Evolutionary conservation across 1,139 yeast species (phyloP), one percentile per base, ranked within the genome.

Genomic region (Diutina siamensis): DNA sequence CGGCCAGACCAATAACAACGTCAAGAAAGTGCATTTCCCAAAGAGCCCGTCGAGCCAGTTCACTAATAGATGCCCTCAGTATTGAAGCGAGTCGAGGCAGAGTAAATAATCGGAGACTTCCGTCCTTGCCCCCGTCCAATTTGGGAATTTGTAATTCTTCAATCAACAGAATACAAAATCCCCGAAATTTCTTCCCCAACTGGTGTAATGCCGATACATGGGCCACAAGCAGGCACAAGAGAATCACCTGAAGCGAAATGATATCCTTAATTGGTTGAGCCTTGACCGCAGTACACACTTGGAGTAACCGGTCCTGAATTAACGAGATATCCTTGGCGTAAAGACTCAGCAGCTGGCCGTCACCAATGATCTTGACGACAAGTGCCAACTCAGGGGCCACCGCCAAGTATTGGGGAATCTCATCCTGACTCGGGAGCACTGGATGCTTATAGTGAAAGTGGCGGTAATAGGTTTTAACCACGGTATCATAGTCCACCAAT

Each of bases 21-120:
- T 73, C 78, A 46, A 72, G 60, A 52, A 71, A 72, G 52, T 68
- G 66, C 8, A 71, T 52, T 47, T 73, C 78, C 77, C 77, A 72
- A 48, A 70, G 65, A 4, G 70, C 59, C 48, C 75, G 58, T 47
- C 78, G 59, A 5, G 68, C 68, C 40, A 62, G 57, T 45, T 72
- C 73, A 32, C 56, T 50, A 9, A 64, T 40, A 12, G 51, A 45
- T 1, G 48, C 46, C 13, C 40, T 46, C 2, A 59, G 49, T n/a
- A 58, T 48, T 32, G 50, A 52, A 4, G 46, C 40, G 9, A 55
- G 48, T 38, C 62, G 51, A 7, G 55, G 50, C 8, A 58, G 55
- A 8, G 28, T 17, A 18, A 19, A 36, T 3, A 34, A 25, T 18
- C 27, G 28, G 4, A 28, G 21, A 4, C 35, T 20, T 15, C 18